Conservation (phyloP, 306 rosid genomes). For the Medicago arabica region DNA sequence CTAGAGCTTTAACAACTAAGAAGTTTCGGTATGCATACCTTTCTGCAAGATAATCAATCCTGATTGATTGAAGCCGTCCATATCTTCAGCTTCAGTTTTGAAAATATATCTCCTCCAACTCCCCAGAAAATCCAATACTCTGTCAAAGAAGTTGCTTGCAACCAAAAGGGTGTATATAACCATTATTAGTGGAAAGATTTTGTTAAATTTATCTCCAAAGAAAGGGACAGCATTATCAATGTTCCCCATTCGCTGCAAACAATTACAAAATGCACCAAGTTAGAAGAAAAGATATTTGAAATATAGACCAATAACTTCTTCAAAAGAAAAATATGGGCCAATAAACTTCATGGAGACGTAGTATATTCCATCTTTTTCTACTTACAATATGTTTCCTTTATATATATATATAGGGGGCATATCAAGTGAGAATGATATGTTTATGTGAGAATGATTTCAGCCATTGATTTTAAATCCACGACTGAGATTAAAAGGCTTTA, state of each 20-base stretch:
- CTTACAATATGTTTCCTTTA: background rate
- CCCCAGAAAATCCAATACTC: slow-evolving; percentile 78
- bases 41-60: slow-evolving; percentile 91
- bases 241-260: slow-evolving; percentile 92
- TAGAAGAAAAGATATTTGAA: slow-evolving; percentile 26
- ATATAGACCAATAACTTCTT: background rate
- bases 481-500: too few species aligned
- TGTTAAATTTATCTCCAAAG: slow-evolving; percentile 83
- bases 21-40: slow-evolving; percentile 58
- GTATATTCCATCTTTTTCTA: slow-evolving; percentile 1
- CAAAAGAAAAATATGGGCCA: too few species aligned
- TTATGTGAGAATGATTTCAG: too few species aligned
- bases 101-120: slow-evolving; percentile 87
- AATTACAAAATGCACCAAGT: slow-evolving; percentile 43
- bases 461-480: too few species aligned
- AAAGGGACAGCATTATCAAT: slow-evolving; percentile 86
- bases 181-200: slow-evolving; percentile 96
- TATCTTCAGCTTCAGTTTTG: slow-evolving; percentile 87
- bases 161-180: slow-evolving; percentile 93
- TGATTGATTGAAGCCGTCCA: slow-evolving; percentile 90
- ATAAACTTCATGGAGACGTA: slow-evolving; percentile 25
- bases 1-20: background rate
- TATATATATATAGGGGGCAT: too few species aligned
- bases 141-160: slow-evolving; percentile 89
- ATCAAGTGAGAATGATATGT: too few species aligned